Evolutionary conservation across 1,284 basidiomycete genomes (phyloP).

Genomic region (Leccinum subspadiceum): DNA sequence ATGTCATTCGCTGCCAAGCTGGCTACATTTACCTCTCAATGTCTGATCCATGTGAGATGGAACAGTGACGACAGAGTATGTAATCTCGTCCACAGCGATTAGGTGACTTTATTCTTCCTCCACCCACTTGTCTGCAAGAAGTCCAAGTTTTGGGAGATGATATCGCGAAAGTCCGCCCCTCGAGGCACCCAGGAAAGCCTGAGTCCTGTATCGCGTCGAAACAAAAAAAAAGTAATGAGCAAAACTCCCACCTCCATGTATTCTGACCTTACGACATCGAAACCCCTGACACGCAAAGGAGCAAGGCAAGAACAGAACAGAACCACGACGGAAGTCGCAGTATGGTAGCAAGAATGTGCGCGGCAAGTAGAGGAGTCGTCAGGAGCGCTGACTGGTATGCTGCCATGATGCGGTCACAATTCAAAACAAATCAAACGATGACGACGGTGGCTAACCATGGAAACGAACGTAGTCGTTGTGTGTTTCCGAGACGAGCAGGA

Average conservation of each 20-base stretch:
- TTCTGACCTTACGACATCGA: conserved; percentile 55
- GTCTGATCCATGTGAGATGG: conserved; percentile 4
- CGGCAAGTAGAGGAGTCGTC: conserved; percentile 60
- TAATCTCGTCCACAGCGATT: conserved; percentile 1
- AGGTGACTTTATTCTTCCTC: conserved; percentile 53
- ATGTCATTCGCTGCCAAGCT: conserved; percentile 37
- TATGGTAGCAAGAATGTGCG: conserved; percentile 59
- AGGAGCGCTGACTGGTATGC: conserved; percentile 80
- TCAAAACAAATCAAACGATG: conserved; percentile 5
- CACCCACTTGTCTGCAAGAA: conserved; percentile 72
- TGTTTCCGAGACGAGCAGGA: conserved; percentile 73
- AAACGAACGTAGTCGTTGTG: conserved; percentile 80
- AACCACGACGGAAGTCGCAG: conserved; percentile 50
- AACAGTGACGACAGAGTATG: not conserved
- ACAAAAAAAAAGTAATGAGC: conserved; percentile 6
- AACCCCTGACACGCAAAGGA: conserved; percentile 40
- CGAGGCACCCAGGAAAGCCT: conserved; percentile 66
- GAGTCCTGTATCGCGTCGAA: conserved; percentile 41
- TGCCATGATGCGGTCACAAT: conserved; percentile 28
- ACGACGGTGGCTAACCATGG: conserved; percentile 54
- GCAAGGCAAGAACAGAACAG: conserved; percentile 43
- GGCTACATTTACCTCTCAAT: not conserved
- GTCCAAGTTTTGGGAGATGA: conserved; percentile 67
- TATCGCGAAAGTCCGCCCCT: conserved; percentile 50
- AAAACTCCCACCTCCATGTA: not conserved